Conservation (phyloP, 2,329 filamentous ascomycete genomes). For the Pezicula carpinea region DNA sequence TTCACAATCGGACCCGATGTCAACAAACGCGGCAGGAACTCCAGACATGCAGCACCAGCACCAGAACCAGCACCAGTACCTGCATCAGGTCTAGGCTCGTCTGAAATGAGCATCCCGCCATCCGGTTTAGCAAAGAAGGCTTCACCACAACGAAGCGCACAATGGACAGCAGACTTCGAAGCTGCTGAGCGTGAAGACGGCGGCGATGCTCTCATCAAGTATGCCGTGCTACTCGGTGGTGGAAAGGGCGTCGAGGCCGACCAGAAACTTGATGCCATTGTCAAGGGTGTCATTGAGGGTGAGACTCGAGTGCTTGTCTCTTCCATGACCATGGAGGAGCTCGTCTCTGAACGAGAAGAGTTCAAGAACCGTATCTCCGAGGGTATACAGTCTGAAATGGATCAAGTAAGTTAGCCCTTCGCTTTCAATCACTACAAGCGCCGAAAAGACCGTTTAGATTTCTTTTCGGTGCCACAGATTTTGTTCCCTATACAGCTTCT, state of each 20-base stretch:
- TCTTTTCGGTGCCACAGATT: too few relatives aligned
- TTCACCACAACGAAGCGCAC: conserved; percentile 15
- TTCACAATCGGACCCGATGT: conserved; percentile 83
- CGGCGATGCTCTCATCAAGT: conserved; percentile 69
- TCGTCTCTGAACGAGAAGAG: conserved; percentile 68
- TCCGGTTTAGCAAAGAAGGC: too few relatives aligned
- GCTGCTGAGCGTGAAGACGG: conserved; percentile 38
- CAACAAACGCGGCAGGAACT: conserved; percentile 43
- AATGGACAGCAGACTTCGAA: conserved; percentile 4
- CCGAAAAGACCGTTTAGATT: too few relatives aligned
- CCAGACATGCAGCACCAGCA: neutral
- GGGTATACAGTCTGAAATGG: conserved; percentile 57
- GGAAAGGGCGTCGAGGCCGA: conserved; percentile 37
- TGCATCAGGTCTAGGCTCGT: too few relatives aligned
- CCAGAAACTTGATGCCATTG: conserved; percentile 68
- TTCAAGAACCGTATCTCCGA: conserved; percentile 73
- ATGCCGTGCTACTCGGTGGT: conserved; percentile 73
- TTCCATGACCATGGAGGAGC: conserved; percentile 87
- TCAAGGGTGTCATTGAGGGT: conserved; percentile 87
- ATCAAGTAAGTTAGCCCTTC: neutral
- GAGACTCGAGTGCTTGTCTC: conserved; percentile 80
- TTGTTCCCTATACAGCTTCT: too few relatives aligned
- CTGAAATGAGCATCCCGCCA: too few relatives aligned
- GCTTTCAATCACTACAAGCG: too few relatives aligned
- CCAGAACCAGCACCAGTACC: conserved; percentile 3